phyloP scores from a whole-genome alignment of 1,139 yeast species.

The Arxiozyma heterogenica region DNA sequence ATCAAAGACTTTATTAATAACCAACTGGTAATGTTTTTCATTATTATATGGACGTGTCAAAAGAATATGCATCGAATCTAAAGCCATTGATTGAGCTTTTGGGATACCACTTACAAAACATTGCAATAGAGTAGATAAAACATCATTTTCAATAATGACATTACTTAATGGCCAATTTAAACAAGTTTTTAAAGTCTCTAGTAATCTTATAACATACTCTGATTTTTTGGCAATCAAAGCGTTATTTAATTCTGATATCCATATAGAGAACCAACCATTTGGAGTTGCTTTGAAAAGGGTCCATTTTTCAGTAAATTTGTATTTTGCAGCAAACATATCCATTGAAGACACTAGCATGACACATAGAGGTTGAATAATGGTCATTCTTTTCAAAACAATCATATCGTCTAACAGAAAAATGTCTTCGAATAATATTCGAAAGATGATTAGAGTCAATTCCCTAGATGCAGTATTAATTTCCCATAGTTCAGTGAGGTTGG shows the following conservation, averaged over 20 bases:
- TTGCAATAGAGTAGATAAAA: conserved; percentile 55
- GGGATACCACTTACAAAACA: conserved; percentile 56
- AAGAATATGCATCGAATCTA: conserved; percentile 82
- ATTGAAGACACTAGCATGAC: conserved; percentile 75
- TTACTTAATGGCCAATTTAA: conserved; percentile 84
- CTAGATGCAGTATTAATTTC: conserved; percentile 50
- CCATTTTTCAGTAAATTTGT: conserved; percentile 62
- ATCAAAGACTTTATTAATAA: conserved; percentile 72
- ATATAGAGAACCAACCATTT: conserved; percentile 81
- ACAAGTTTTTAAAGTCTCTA: conserved; percentile 82
- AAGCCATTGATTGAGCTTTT: conserved; percentile 69
- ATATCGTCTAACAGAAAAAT: conserved; percentile 89
- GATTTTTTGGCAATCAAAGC: conserved; percentile 37
- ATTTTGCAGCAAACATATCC: conserved; percentile 51
- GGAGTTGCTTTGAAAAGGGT: conserved; percentile 51
- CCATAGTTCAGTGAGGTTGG: conserved; percentile 69
- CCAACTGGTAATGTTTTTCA: conserved; percentile 64
- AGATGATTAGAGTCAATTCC: conserved; percentile 67
- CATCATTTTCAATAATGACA: conserved; percentile 57
- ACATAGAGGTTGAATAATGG: conserved; percentile 72
- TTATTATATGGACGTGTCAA: conserved; percentile 72
- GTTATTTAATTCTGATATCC: conserved; percentile 60
- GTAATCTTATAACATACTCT: conserved; percentile 51
- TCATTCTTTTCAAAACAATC: conserved; percentile 70
- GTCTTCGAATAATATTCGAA: conserved; percentile 86